Conservation (phyloP, 306 rosid genomes). For the Herpetospermum pedunculosum region DNA sequence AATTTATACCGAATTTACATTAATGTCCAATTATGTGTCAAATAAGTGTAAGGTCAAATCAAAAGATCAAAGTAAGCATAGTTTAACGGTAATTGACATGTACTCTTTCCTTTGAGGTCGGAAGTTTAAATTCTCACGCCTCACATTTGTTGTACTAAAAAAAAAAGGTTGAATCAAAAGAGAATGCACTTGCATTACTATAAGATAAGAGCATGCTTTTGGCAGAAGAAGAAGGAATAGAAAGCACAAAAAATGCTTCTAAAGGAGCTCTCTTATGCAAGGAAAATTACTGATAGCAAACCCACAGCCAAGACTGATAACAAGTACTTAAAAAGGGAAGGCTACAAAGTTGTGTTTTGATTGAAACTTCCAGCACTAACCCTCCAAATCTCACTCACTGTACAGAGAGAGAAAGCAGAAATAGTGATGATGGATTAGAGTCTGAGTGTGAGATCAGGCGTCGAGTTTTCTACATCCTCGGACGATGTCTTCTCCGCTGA, state of each 20-base stretch:
- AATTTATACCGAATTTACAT: not conserved
- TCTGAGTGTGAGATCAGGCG: constrained; percentile 77
- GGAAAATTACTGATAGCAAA: not conserved
- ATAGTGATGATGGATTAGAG: constrained; percentile 32
- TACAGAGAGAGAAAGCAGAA: constrained; percentile 32
- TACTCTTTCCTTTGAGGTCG: no score
- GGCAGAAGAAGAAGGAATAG: not conserved
- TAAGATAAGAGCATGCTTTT: not conserved
- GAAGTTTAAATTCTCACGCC: no score
- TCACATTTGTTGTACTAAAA: no score
- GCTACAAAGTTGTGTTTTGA: not conserved
- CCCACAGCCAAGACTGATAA: not conserved
- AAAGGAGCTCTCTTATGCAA: not conserved
- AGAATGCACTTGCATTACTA: not conserved
- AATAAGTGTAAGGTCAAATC: not conserved
- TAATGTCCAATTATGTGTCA: not conserved
- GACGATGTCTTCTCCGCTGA: constrained; percentile 41
- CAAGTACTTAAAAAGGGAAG: not conserved
- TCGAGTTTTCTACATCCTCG: constrained; percentile 28
- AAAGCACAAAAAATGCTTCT: not conserved
- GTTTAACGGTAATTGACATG: no score
- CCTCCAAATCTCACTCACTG: constrained; percentile 28
- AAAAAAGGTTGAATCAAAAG: not conserved
- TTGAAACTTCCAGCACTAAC: constrained; percentile 21
- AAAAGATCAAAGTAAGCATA: no score